Base-by-base conservation (phyloP, 2,329 filamentous ascomycete genomes). In the Camillea tinctor region DNA sequence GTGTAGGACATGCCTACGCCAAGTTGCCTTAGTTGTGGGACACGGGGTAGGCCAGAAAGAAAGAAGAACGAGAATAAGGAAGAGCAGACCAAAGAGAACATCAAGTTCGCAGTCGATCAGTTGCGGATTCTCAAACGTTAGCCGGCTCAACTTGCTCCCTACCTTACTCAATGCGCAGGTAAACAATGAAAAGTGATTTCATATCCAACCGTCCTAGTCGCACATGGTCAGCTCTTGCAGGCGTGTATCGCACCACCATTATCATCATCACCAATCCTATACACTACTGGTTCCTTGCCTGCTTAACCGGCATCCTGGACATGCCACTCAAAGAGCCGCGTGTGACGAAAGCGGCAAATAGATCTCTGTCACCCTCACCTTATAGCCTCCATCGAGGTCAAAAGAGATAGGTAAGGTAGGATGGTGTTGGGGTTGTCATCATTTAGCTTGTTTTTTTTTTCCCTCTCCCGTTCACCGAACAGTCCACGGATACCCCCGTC, bases 291-390 rank as follows among this genome's bases (percentile, higher is more conserved):
- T n/a, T 30, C 26, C 26, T 30, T 30, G 26, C 26, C 7, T 30
- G 13, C 2, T 3, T 30, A 30, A 30, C 26, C 26, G n/a, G n/a
- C 13, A 30, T 30, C 26, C 26, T 30, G 3, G 50, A 48, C 49
- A 50, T 21, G 49, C 55, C 26, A 56, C 55, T 57, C 57, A 52
- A n/a, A 56, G 23, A 60, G 61, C 63, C 62, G 57, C 60, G 55
- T 60, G 65, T 71, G 69, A 71, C 69, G 68, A 71, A 67, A 67
- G 69, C 62, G 68, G 68, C 65, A 65, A 67, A 66, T 57, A 19
- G 17, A 61, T 51, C 49, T 19, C 49, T 51, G 48, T 21, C 48
- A 19, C 48, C 48, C 49, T 51, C 48, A 54, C 58, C 60, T 56
- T 57, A 30, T 58, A 56, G 52, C 56, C 60, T 61, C 50, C 58